Percentiles rank a stretch among this genome's conserved stretches.
phyloP scores from a whole-genome alignment of 139 green algal species.

The Tetraselmis striata region DNA sequence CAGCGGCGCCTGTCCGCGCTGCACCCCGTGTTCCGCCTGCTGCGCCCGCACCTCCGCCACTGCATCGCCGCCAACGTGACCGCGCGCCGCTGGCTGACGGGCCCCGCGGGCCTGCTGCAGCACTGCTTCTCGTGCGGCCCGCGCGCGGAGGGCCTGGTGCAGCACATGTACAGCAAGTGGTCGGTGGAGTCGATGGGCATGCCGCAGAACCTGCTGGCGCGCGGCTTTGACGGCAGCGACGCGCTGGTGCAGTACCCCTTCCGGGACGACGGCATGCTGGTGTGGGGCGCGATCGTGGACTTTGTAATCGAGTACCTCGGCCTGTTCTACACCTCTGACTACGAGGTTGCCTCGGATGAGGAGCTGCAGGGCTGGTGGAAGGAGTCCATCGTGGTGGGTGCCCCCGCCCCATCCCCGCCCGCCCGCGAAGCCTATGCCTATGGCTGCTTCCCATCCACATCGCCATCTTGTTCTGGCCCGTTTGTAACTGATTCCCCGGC shows the following conservation, averaged over 20 bases:
- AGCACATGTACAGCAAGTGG: constrained; percentile 5
- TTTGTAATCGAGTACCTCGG: constrained; percentile 11
- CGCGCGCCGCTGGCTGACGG: neutral
- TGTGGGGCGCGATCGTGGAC: constrained; percentile 15
- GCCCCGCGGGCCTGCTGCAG: neutral
- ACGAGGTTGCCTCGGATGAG: neutral
- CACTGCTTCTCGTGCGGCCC: neutral
- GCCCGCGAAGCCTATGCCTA: neutral
- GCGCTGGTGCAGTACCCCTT: constrained; percentile 12
- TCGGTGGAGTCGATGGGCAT: constrained; percentile 3
- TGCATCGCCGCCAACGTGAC: neutral
- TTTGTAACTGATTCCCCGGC: no score
- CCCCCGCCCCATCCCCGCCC: no score
- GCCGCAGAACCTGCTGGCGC: neutral
- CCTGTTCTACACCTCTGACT: constrained; percentile 4
- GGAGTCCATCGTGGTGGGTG: constrained; percentile 3
- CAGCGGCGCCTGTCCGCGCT: constrained; percentile 3
- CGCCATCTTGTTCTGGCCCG: neutral
- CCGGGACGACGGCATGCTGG: constrained; percentile 13
- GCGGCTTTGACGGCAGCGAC: constrained; percentile 9
- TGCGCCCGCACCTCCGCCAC: constrained; percentile 14
- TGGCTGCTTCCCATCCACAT: neutral
- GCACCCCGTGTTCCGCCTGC: constrained; percentile 20
- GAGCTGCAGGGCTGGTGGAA: constrained; percentile 16
- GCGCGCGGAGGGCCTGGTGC: neutral